These are phyloP conservation scores for Cryptococcus wingfieldii DNA, from an alignment of 1,284 basidiomycete genomes.

Conservation along the genomic window DNA sequence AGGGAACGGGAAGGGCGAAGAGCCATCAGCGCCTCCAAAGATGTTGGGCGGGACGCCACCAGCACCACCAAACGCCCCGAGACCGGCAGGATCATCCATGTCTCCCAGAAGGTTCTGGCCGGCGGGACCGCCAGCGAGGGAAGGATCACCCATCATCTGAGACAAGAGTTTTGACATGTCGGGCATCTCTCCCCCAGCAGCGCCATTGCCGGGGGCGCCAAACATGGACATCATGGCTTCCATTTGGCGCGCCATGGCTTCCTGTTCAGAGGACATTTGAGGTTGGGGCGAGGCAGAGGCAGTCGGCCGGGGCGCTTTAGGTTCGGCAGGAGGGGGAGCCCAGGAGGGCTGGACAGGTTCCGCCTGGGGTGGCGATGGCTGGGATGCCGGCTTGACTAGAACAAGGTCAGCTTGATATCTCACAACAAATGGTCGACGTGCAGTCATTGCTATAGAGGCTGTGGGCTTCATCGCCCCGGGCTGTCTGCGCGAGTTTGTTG, in stretches of 20 bases:
- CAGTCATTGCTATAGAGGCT: constrained; percentile 40
- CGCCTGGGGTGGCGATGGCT: neutral
- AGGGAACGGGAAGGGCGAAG: constrained; percentile 11
- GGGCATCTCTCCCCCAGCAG: constrained; percentile 18
- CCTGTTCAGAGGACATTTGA: constrained; percentile 21
- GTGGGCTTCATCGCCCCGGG: constrained; percentile 42
- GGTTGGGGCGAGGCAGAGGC: constrained; percentile 3
- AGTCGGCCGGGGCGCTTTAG: neutral
- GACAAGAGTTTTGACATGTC: constrained; percentile 33
- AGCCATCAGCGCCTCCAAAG: constrained; percentile 6
- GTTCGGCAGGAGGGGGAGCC: constrained; percentile 13
- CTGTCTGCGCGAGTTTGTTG: constrained; percentile 44
- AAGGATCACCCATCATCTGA: constrained; percentile 26
- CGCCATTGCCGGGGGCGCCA: constrained; percentile 18
- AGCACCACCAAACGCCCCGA: constrained; percentile 16
- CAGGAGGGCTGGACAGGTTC: constrained; percentile 14
- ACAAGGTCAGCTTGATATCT: neutral
- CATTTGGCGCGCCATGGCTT: constrained; percentile 33
- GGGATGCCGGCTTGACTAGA: constrained; percentile 1
- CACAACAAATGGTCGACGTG: neutral
- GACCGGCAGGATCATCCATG: constrained; percentile 33
- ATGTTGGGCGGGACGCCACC: constrained; percentile 14
- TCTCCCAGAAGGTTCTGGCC: constrained; percentile 30
- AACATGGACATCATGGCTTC: constrained; percentile 43
- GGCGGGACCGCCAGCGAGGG: neutral